Evolutionary conservation across 2,329 filamentous ascomycete species (phyloP), one percentile per base, ranked within the genome.

Genomic region (Ophiostoma fasciatum): DNA sequence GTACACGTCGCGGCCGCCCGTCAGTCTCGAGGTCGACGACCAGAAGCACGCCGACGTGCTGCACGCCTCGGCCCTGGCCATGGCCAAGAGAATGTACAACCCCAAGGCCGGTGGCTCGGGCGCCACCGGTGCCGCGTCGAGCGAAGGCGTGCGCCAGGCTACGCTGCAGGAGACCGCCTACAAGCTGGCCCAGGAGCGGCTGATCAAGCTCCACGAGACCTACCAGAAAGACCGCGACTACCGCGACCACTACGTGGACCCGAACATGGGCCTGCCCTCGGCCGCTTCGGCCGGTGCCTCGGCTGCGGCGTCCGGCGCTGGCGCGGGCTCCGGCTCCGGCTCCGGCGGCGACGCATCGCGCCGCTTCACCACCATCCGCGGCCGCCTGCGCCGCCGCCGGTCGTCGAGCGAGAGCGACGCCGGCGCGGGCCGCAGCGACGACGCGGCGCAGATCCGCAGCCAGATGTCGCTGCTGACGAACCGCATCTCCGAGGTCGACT

Each of bases 41-140:
- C 70, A 76, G 53, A 75, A 71, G 42, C 73, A 71, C 39, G 71
- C 77, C 30, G 79, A 84, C 45, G 74, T 76, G 5, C 62, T 93
- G 3, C 79, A 78, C 44, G 82, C 84, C 21, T 88, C 84, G 15
- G 84, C 87, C 3, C 63, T 94, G 4, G 82, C 81, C 10, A 93
- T 94, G 84, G 85, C 87, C 7, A 81, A 78, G 56, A 74, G 79
- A 46, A 88, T 94, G 75, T 94, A 85, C 51, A 71, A 41, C n/a
- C 40, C 35, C n/a, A 36, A 36, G 13, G 31, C 35, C 7, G 30
- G 33, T 10, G 21, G 19, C 9, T 33, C 12, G 3, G 36, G 14
- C 13, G 21, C 12, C 18, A 12, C 22, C 4, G 29, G 29, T 13
- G 22, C n/a, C 5, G 30, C 21, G 2, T 9, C 13, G 17, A 15